Evolutionary conservation across 2,329 filamentous ascomycete genomes (phyloP), one percentile per base, ranked within the genome.

Genomic region (Phyllosticta citrichinensis): DNA sequence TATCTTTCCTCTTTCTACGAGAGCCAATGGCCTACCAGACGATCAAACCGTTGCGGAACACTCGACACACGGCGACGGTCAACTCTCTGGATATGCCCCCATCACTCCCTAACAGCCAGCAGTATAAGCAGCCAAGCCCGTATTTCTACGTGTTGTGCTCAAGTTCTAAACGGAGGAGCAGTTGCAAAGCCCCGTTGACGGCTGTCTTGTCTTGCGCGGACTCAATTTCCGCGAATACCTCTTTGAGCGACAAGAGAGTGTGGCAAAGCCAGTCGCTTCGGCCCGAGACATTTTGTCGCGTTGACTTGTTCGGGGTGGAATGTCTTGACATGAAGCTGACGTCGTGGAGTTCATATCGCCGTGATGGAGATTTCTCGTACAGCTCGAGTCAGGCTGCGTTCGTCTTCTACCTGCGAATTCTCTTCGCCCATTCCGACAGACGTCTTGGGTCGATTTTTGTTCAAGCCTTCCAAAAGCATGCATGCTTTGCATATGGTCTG

Each of bases 401-500:
- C 40, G 8, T 55, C 27, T 11, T 57, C 60, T n/a, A 11, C 25
- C 2, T 58, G 24, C 9, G 10, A 25, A 12, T 20, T 56, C 11
- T n/a, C 40, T 11, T 12, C n/a, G n/a, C 35, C 50, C 1, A 74
- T 65, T 33, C 73, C 69, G 51, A 74, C 71, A 12, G 52, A 61
- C 30, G 70, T 70, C 66, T 75, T 77, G 0, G 80, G 78, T 11
- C 78, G 66, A 64, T 79, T 83, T 68, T 94, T 97, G 71, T 99
- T 99, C 55, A 99, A 74, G 0, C 88, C 90, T 67, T 97, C 92
- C 2, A 99, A 81, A 53, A 99, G 78, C 64, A 86, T 87, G 72
- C 94, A 99, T 0, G 94, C 94, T 75, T 99, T 96, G 75, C 94
- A 99, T 50, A 97, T 84, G 30, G 84, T 83, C 74, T 99, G 94